A percentile compares a stretch with the other conserved stretches of the same genome.
phyloP scores from a whole-genome alignment of 495 filamentous ascomycete species.

The Chaetomidium leptoderma region DNA sequence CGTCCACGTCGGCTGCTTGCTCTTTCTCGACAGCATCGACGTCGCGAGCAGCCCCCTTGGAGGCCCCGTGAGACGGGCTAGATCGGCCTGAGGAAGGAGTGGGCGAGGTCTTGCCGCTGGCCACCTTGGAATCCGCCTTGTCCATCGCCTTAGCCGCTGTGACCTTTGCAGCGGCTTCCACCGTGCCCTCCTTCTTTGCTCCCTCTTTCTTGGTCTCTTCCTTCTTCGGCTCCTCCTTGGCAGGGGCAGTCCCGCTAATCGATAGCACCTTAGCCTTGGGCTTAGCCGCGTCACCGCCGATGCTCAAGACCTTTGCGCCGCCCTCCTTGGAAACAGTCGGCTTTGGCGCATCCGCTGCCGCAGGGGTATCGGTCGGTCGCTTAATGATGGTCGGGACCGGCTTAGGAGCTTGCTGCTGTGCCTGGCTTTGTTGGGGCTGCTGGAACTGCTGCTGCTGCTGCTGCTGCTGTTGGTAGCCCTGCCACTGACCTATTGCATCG shows the following conservation, averaged over 20 bases:
- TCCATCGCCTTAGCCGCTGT: slow-evolving; percentile 67
- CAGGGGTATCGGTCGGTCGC: slow-evolving; percentile 48
- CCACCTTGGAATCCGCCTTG: slow-evolving; percentile 72
- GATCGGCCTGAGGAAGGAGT: slow-evolving; percentile 73
- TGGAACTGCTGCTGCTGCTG: slow-evolving; percentile 55
- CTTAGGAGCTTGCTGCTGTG: slow-evolving; percentile 46
- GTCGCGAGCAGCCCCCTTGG: slow-evolving; percentile 57
- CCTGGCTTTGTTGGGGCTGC: slow-evolving; percentile 45
- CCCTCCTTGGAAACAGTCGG: slow-evolving; percentile 44
- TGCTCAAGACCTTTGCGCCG: slow-evolving; percentile 52
- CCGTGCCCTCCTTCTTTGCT: slow-evolving; percentile 38
- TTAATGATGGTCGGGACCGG: slow-evolving; percentile 65
- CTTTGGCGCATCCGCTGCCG: slow-evolving; percentile 44
- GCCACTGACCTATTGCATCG: slow-evolving; percentile 40
- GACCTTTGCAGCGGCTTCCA: slow-evolving; percentile 57
- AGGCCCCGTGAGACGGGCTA: slow-evolving; percentile 56
- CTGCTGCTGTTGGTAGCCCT: slow-evolving; percentile 42
- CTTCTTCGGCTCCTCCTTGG: slow-evolving; percentile 32
- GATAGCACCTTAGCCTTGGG: slow-evolving; percentile 65
- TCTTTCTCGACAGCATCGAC: slow-evolving; percentile 81
- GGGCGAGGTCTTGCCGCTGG: slow-evolving; percentile 70
- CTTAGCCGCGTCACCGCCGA: slow-evolving; percentile 41
- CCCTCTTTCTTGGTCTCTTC: slow-evolving; percentile 45
- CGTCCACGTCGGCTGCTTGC: slow-evolving; percentile 85
- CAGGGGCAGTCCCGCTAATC: slow-evolving; percentile 52